A percentile compares a stretch with the other conserved stretches of the same genome.
These are phyloP conservation scores for Aspergillus carbonarius DNA, from an alignment of 2,329 filamentous ascomycete genomes.

Conservation along the genomic window DNA sequence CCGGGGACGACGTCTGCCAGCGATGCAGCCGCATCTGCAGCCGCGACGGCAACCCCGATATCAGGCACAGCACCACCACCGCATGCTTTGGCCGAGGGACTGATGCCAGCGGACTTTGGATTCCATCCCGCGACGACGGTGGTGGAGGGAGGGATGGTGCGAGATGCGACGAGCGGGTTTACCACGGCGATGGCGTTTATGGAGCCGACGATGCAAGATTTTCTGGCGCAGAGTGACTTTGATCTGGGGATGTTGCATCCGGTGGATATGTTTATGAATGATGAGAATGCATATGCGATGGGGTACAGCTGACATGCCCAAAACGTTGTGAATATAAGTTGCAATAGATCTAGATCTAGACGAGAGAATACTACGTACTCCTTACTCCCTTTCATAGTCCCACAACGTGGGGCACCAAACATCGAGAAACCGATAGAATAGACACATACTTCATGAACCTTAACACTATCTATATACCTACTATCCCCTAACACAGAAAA, in stretches of 20 bases:
- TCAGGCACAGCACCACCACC: not conserved
- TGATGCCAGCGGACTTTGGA: not conserved
- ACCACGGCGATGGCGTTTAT: conserved; percentile 40
- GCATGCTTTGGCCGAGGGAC: not conserved
- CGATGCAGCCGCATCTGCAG: not conserved
- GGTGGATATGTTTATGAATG: conserved; percentile 36
- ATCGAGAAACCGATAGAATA: too few relatives aligned
- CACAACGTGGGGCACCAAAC: too few relatives aligned
- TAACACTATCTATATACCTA: too few relatives aligned
- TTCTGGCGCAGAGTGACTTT: conserved; percentile 39
- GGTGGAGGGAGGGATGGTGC: not conserved
- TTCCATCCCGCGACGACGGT: not conserved
- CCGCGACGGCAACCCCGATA: not conserved
- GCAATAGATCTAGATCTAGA: too few relatives aligned
- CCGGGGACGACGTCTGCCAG: not conserved
- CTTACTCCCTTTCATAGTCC: too few relatives aligned
- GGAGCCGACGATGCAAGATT: conserved; percentile 42
- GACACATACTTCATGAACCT: too few relatives aligned
- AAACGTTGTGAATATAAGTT: too few relatives aligned
- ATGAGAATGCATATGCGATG: conserved; percentile 19
- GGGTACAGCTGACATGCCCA: not conserved
- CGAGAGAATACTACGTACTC: too few relatives aligned
- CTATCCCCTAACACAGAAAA: too few relatives aligned
- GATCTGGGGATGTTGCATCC: conserved; percentile 36
- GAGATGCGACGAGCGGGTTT: conserved; percentile 24